Conservation (phyloP, 768 basidiomycete genomes). For the Amanita phalloides region DNA sequence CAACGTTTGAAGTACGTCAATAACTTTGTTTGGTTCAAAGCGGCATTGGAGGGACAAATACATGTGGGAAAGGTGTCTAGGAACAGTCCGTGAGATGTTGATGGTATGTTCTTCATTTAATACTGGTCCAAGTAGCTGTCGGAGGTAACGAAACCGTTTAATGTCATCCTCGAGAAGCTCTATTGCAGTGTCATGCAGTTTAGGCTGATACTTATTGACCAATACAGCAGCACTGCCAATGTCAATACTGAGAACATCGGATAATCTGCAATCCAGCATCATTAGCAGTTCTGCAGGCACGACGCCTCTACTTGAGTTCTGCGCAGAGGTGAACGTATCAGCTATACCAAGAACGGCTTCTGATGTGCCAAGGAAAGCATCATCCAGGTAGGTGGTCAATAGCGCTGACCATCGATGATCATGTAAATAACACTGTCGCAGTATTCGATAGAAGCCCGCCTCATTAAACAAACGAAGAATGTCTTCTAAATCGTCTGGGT, state of each 20-base stretch:
- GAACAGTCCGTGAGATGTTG: constrained; percentile 29
- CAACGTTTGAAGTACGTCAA: constrained; percentile 48
- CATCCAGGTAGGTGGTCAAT: constrained; percentile 63
- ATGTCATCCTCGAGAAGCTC: constrained; percentile 30
- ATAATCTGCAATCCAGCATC: constrained; percentile 49
- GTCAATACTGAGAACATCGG: constrained; percentile 49
- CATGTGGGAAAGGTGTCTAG: constrained; percentile 36
- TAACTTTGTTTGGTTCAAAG: constrained; percentile 54
- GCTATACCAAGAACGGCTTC: constrained; percentile 63
- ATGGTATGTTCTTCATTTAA: constrained; percentile 22
- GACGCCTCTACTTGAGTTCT: constrained; percentile 32
- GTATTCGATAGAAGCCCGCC: constrained; percentile 87
- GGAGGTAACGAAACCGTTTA: constrained; percentile 65
- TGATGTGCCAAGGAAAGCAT: constrained; percentile 46
- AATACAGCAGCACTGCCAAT: constrained; percentile 62
- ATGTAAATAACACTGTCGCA: constrained; percentile 70
- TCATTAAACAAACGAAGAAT: constrained; percentile 61
- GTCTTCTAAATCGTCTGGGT: constrained; percentile 65
- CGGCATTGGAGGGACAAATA: constrained; percentile 70
- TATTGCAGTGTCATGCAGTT: constrained; percentile 56
- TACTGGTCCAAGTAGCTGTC: constrained; percentile 50
- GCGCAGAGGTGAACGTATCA: constrained; percentile 42
- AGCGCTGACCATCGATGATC: constrained; percentile 71
- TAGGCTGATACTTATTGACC: constrained; percentile 58
- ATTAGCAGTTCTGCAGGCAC: constrained; percentile 46